Base-by-base conservation (phyloP, 1,284 basidiomycete genomes). In the Veloboletus limbatus region DNA sequence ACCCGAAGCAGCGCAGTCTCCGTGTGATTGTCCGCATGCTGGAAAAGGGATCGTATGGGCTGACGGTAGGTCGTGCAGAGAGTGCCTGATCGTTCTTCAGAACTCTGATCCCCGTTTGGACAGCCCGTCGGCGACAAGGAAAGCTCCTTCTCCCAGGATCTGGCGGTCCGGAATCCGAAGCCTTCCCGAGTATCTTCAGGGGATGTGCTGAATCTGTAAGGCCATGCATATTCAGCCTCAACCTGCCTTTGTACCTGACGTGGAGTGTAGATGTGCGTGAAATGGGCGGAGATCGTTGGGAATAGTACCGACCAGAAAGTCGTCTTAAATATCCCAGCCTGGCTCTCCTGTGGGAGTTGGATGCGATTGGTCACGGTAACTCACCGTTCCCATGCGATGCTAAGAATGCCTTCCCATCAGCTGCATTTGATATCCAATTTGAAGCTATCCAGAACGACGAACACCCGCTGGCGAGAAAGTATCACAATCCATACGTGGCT, bases 111-210 rank as follows among this genome's bases (percentile, higher is more conserved):
- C 18, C 20, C 16, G 17, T 25, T 48, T 43, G 72, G 14, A 68
- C 70, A 7, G 61, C 51, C 26, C 77, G 77, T 50, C 69, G 67
- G 45, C 59, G 72, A 35, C 72, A 76, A 20, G 52, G 71, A 43
- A 75, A 67, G 49, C 61, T 72, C 8, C 64, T 77, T 58, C 61
- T 69, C 20, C 72, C 71, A 1, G 74, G 68, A 5, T 77, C 76
- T 45, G 68, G 72, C 2, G 49, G 42, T 2, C 61, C 66, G 0
- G 75, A 74, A 45, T 56, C 66, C 8, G 70, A 63, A 44, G 65
- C 69, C 0, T 68, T 71, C 16, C 49, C 72, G 4, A 57, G 60
- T 2, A 24, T 69, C 10, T 76, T 76, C 43, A 56, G 25, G 25
- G 43, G 24, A 22, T 63, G 52, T 13, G 62, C 56, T 0, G 54